These are phyloP conservation scores for Arabidopsis hybrid DNA, from an alignment of 441 rosid species.

Conservation along the genomic window DNA sequence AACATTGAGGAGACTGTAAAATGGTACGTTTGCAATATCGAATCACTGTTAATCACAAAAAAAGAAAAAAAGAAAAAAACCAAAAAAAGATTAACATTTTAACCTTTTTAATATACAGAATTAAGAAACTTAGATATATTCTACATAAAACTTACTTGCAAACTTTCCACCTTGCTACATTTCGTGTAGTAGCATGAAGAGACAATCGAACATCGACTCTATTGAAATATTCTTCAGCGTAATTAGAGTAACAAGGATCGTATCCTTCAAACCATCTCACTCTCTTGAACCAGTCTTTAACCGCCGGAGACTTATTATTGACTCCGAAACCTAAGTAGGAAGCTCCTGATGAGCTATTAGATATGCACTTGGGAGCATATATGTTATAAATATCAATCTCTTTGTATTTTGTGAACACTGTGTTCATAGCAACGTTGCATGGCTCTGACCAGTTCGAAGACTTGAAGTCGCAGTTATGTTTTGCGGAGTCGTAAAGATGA, in stretches of 20 bases:
- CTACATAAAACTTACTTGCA: conserved; percentile 55
- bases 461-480: conserved; percentile 59
- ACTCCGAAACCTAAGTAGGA: too few relatives aligned
- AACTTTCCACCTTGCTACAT: conserved; percentile 48
- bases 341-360: conserved; percentile 39
- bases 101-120: not conserved
- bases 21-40: conserved; percentile 47
- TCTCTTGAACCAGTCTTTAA: conserved; percentile 44
- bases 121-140: not conserved
- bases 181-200: conserved; percentile 50
- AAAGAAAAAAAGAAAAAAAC: not conserved
- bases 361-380: conserved; percentile 60
- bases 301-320: conserved; percentile 25
- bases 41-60: conserved; percentile 38
- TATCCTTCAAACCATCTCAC: conserved; percentile 58
- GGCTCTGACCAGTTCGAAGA: conserved; percentile 48
- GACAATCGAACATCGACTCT: conserved; percentile 59
- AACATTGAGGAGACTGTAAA: conserved; percentile 51
- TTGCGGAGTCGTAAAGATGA: conserved; percentile 47
- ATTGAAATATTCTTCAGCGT: conserved; percentile 58
- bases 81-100: not conserved
- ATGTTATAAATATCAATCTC: conserved; percentile 69
- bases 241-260: conserved; percentile 58
- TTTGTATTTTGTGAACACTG: conserved; percentile 46
- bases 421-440: conserved; percentile 49